Base-by-base conservation (phyloP, 2,329 filamentous ascomycete species). In the Phoma sp. region DNA sequence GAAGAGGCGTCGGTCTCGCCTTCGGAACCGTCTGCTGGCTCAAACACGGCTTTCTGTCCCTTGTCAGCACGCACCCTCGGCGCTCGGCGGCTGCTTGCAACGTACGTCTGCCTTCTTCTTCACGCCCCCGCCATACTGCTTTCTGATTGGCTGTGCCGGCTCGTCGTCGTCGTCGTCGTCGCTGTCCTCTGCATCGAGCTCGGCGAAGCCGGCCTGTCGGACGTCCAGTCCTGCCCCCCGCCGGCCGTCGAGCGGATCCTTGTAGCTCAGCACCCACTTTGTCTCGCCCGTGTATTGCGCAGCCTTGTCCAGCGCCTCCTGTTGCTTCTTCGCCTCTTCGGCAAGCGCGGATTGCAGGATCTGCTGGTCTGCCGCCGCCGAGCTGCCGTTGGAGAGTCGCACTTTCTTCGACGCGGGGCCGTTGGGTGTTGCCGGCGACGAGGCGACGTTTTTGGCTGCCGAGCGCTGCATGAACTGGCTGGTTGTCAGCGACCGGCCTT, bases 401-500 rank as follows among this genome's bases (percentile, higher is more conserved):
- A 85, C 83, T 61, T 87, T 86, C 74, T 93, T 92, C 12, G 83
- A 66, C 2, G 79, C 76, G n/a, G 78, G 84, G 15, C 82, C 78
- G 17, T 84, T 81, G 42, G 77, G 53, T 74, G 81, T 67, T 72
- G 79, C 69, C 59, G 83, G 73, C 55, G 81, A 74, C 3, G 80
- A 78, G 68, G 76, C 28, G 57, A 76, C 71, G 5, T 77, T 79
- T 20, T 87, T 84, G 42, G 88, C 86, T 42, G 87, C 89, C 59
- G 90, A 90, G 67, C 93, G 86, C 80, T 96, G 93, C 93, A 97
- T 97, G 73, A 97, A 97, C 80, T 87, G 65, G 51, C 18, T 25
- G 26, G 2, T 32, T 47, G 28, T 67, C 30, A 64, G 58, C 45
- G 33, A 45, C 52, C 37, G 40, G n/a, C 37, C 37, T 39, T 45